Conservation (phyloP, 148 eudicot genomes). For the Dysphania ambrosioides region DNA sequence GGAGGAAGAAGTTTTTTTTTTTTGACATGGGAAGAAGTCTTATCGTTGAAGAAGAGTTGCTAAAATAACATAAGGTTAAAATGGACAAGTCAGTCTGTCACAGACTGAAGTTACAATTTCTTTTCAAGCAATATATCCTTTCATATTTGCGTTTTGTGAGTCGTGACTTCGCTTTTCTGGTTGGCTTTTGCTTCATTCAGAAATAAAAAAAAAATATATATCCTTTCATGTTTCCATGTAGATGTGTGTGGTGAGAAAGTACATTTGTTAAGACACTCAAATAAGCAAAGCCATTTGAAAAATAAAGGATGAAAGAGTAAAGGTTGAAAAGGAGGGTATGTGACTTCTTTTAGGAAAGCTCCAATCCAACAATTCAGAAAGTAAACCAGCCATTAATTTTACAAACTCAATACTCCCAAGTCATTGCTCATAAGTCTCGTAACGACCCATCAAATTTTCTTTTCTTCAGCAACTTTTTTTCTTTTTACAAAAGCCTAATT, state of each 20-base stretch:
- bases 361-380: slow-evolving; percentile 14
- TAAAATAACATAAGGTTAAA: neutral
- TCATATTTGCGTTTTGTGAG: slow-evolving; percentile 15
- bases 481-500: slow-evolving; percentile 29
- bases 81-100: neutral
- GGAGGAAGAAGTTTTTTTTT: too few species aligned
- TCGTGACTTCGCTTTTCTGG: too few species aligned
- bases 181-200: too few species aligned
- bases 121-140: slow-evolving; percentile 17
- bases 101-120: slow-evolving; percentile 18
- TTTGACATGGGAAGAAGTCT: too few species aligned
- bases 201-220: too few species aligned
- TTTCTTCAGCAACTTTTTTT: neutral
- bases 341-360: slow-evolving; percentile 22
- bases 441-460: slow-evolving; percentile 7
- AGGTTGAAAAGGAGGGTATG: neutral
- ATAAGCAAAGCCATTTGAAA: slow-evolving; percentile 13
- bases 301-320: slow-evolving; percentile 4
- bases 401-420: too few species aligned
- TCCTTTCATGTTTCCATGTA: slow-evolving; percentile 21
- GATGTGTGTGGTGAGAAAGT: slow-evolving; percentile 5
- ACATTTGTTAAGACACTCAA: neutral
- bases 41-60: neutral
- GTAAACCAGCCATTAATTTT: slow-evolving; percentile 19
- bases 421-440: slow-evolving; percentile 6